Evolutionary conservation across 2,329 filamentous ascomycete species (phyloP), one percentile per base, ranked within the genome.

Genomic region (Aureobasidium sp.): DNA sequence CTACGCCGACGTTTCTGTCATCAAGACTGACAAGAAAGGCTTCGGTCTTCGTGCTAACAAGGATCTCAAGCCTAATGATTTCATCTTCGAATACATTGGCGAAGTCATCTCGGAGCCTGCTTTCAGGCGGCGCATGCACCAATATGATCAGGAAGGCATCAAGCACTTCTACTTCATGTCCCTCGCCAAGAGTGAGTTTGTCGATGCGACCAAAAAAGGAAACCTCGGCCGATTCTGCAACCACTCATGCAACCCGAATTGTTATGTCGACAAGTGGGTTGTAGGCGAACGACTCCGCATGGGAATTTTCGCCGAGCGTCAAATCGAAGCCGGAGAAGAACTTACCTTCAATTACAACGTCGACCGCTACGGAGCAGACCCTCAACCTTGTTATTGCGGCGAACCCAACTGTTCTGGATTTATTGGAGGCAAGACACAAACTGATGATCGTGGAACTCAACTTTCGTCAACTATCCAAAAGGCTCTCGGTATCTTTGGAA

Each of bases 81-180:
- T 99, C 72, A 91, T 99, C 68, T 97, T 91, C 73, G 94, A 99
- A 77, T 99, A 99, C 74, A 93, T 99, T 68, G 94, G 94, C 68
- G 94, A 99, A 76, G 94, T 97, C 68, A 97, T 99, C 73, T 93
- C 95, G 69, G 93, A 99, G 76, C 83, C 85, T 36, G 88, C 88
- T 11, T 97, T 97, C 72, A 89, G 91, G 61, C 86, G 86, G 63
- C 90, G 94, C 64, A 97, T 95, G 86, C 79, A 91, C 42, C 89
- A 95, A 70, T 99, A 99, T 75, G 91, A 97, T 71, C 84, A 94
- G 52, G 91, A 97, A 74, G 92, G 92, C 64, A 97, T 99, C 81
- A 96, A 95, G 75, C 94, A 99, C 76, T 99, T 99, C 74, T 99
- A 99, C 77, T 99, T 99, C 79, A 99, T 99, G 94, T 97, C 94